Conservation (phyloP, 495 filamentous ascomycete genomes). For the Aspergillus indologenus region DNA sequence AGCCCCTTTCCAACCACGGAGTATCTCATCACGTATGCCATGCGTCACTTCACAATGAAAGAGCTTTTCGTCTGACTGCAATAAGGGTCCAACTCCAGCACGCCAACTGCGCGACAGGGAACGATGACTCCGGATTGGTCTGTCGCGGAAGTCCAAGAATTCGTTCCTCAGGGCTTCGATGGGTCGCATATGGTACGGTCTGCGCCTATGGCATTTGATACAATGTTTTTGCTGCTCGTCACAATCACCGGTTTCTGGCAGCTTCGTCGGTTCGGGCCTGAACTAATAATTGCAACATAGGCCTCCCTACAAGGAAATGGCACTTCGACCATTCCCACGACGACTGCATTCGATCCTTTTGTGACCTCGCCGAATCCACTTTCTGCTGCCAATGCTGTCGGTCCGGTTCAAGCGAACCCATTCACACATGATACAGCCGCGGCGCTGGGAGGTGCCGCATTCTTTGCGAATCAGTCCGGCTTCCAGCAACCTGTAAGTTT, state of each 20-base stretch:
- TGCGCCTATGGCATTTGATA: constrained; percentile 2
- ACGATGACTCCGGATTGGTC: constrained; percentile 52
- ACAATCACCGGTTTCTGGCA: no score
- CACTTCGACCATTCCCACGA: constrained; percentile 30
- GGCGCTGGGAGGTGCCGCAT: constrained; percentile 49
- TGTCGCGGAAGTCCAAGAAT: constrained; percentile 66
- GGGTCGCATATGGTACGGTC: constrained; percentile 57
- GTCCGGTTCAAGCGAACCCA: constrained; percentile 57
- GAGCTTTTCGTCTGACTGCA: constrained; percentile 27
- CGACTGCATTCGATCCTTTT: constrained; percentile 57
- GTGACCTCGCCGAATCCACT: constrained; percentile 52
- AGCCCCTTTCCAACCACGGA: constrained; percentile 82
- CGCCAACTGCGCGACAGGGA: constrained; percentile 51
- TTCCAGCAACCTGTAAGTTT: constrained; percentile 66
- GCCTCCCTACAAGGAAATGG: constrained; percentile 42
- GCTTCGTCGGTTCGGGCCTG: not conserved
- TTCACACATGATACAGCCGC: constrained; percentile 60
- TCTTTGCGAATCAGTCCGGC: constrained; percentile 51
- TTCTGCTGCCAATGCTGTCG: constrained; percentile 46
- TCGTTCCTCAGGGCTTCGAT: constrained; percentile 76
- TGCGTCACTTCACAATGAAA: constrained; percentile 1
- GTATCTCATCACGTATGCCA: constrained; percentile 40
- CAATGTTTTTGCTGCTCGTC: no score
- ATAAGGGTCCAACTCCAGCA: constrained; percentile 43
- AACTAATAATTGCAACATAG: constrained; percentile 17